Evolutionary conservation across 192 early-diverging fungal genomes (phyloP).

Genomic region (Gamsiella multidivaricata): DNA sequence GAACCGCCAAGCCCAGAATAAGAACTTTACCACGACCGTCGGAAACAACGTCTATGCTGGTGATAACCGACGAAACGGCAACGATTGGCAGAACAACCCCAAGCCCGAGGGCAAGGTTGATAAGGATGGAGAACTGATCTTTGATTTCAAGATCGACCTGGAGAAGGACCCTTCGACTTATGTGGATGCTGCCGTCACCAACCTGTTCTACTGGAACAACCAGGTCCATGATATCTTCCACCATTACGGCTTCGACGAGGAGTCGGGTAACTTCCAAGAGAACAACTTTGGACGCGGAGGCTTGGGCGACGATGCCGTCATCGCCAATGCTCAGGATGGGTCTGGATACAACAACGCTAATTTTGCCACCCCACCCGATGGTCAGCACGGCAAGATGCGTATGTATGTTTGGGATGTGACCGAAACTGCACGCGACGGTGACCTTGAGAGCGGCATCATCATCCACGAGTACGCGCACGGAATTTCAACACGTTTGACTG

Average conservation of each 20-base stretch:
- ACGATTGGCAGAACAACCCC: slow-evolving; percentile 79
- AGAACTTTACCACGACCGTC: slow-evolving; percentile 74
- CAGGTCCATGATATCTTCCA: slow-evolving; percentile 90
- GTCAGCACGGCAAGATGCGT: slow-evolving; percentile 89
- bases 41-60: slow-evolving; percentile 97
- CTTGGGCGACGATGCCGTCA: slow-evolving; percentile 81
- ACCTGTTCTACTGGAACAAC: slow-evolving; percentile 96
- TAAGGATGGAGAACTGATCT: slow-evolving; percentile 60
- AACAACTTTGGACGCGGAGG: slow-evolving; percentile 84
- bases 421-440: slow-evolving; percentile 81
- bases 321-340: slow-evolving; percentile 93
- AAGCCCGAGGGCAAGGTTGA: slow-evolving; percentile 75
- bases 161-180: slow-evolving; percentile 74
- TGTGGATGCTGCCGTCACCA: slow-evolving; percentile 82
- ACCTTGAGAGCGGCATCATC: slow-evolving; percentile 91
- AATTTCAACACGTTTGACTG: slow-evolving; percentile 92
- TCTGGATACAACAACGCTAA: slow-evolving; percentile 94
- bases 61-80: slow-evolving; percentile 79
- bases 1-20: slow-evolving; percentile 71
- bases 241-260: slow-evolving; percentile 92
- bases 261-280: slow-evolving; percentile 94
- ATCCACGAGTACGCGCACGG: slow-evolving; percentile 98
- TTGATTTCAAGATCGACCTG: slow-evolving; percentile 84
- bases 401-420: slow-evolving; percentile 95
- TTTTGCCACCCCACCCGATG: slow-evolving; percentile 96